Evolutionary conservation across 2,329 filamentous ascomycete genomes (phyloP), one percentile per base, ranked within the genome.

Genomic region (Grosmannia serpens): DNA sequence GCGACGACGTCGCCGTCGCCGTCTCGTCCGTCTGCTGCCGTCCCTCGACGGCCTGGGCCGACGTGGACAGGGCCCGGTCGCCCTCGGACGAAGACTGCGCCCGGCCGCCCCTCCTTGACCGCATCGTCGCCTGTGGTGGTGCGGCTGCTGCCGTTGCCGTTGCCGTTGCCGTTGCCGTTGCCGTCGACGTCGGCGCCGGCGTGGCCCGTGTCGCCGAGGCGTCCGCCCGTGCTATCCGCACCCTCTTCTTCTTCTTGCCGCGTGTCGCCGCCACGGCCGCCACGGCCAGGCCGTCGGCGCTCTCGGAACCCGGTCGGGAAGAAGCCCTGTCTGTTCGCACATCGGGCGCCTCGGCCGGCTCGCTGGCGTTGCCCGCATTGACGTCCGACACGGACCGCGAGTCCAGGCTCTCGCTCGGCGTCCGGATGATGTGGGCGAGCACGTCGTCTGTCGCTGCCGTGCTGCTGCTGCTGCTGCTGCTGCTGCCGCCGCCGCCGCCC

Each of bases 341-440:
- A 17, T 41, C 17, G 27, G 44, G 10, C 33, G 29, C 22, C 11
- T 58, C 38, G 26, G 29, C 27, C 50, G 38, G 22, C 11, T 26
- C 27, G n/a, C 35, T 35, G 8, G 11, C 35, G 4, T 41, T 38
- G 13, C 15, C 24, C 13, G 55, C 31, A 10, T 35, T 24, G 22
- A 46, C 22, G 29, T 38, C 58, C 8, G 55, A 38, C 8, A 47
- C 46, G 6, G 56, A 56, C 31, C 41, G 44, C 35, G 57, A 51
- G 47, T 60, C 75, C 53, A 75, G 69, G 31, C 51, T 54, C 44
- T 50, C 51, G 66, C 77, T 81, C 1, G 78, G 79, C 1, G 78
- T 83, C 57, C 74, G 74, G 55, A 81, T 79, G 59, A 84, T 74
- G 58, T 76, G 74, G 47, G 74, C 77, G 20, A 85, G 54, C 44